Evolutionary conservation across 2,329 filamentous ascomycete genomes (phyloP).

Genomic region (Cytospora paraplurivora): DNA sequence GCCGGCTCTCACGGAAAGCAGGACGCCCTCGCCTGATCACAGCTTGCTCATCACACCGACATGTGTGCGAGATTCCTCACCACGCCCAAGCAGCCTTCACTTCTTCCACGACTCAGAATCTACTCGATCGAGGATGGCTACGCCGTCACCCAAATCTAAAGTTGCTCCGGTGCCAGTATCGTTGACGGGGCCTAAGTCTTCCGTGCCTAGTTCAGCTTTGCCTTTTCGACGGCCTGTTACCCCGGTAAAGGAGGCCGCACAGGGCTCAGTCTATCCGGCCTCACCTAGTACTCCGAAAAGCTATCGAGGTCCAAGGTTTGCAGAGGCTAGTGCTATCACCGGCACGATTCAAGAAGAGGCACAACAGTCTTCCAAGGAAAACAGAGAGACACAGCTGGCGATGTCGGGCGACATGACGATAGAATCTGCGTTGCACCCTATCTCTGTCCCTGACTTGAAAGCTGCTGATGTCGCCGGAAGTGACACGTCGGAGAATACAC

Average conservation of each 20-base stretch:
- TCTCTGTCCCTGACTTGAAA: neutral
- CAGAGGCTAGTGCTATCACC: neutral
- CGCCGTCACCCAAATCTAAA: conserved; percentile 11
- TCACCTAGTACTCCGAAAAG: neutral
- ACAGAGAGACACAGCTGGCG: neutral
- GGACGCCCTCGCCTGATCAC: conserved; percentile 35
- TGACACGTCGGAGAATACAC: neutral
- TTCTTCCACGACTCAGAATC: conserved; percentile 23
- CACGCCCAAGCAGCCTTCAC: conserved; percentile 15
- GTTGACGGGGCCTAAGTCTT: neutral
- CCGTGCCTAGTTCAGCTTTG: neutral
- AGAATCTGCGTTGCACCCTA: neutral
- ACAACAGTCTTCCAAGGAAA: neutral
- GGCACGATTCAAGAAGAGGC: neutral
- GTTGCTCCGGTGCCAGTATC: neutral
- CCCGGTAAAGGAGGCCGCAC: neutral
- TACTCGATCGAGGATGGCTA: conserved; percentile 3
- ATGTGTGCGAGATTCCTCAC: conserved; percentile 28
- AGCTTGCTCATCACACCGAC: conserved; percentile 37
- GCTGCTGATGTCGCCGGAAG: neutral
- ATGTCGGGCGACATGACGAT: neutral
- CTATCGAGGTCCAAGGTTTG: neutral
- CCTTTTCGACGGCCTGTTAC: neutral
- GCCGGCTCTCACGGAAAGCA: conserved; percentile 37
- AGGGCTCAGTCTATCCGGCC: conserved; percentile 4